These are phyloP conservation scores for Kwoniella dendrophila DNA, from an alignment of 768 basidiomycete genomes.

Conservation along the genomic window DNA sequence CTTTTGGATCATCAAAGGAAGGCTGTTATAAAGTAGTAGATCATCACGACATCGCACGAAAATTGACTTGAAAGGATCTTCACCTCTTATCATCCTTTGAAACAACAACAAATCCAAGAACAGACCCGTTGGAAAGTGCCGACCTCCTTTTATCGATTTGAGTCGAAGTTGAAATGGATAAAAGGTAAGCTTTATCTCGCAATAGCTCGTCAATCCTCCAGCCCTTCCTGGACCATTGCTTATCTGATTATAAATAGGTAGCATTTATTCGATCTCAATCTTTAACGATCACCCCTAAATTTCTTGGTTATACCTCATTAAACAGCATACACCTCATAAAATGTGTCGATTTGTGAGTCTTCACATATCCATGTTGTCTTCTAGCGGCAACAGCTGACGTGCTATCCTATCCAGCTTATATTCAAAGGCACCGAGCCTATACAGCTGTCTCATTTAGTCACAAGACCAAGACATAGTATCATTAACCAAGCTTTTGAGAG, in stretches of 20 bases:
- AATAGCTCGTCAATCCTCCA: neutral
- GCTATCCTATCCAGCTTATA: constrained; percentile 62
- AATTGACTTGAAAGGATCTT: neutral
- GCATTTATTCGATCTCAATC: neutral
- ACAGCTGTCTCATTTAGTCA: constrained; percentile 88
- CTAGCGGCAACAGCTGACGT: neutral
- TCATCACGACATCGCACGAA: constrained; percentile 10
- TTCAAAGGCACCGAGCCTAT: constrained; percentile 95
- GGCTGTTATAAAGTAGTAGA: neutral
- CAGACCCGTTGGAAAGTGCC: neutral
- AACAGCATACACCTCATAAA: neutral
- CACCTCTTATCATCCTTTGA: neutral
- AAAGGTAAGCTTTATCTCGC: constrained; percentile 1
- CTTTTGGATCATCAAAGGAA: neutral
- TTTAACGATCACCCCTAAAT: neutral
- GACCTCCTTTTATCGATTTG: neutral
- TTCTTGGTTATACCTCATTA: neutral
- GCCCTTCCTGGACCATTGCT: neutral
- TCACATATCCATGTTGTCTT: neutral
- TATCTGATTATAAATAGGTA: neutral
- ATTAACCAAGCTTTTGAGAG: constrained; percentile 98
- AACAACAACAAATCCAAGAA: too few relatives aligned
- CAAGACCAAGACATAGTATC: constrained; percentile 90
- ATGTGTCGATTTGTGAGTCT: constrained; percentile 46
- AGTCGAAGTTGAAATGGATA: neutral